These are phyloP conservation scores for Herpetospermum pedunculosum DNA, from an alignment of 306 rosid genomes.

Conservation along the genomic window DNA sequence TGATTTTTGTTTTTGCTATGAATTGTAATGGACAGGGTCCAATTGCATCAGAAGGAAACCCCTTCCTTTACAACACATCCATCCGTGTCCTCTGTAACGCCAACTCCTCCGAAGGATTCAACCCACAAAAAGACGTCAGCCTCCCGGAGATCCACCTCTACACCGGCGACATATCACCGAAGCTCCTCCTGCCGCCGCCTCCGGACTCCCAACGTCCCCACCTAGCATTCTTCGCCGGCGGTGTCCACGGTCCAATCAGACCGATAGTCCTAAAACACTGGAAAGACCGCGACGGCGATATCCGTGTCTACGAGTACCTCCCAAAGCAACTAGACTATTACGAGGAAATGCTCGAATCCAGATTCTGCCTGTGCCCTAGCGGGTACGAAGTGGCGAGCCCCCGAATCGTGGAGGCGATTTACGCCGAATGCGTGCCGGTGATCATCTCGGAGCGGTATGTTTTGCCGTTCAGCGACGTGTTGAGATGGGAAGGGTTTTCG, in stretches of 20 bases:
- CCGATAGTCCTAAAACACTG: slow-evolving; percentile 45
- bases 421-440: slow-evolving; percentile 8
- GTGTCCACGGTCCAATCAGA: slow-evolving; percentile 69
- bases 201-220: slow-evolving; percentile 23
- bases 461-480: slow-evolving; percentile 10
- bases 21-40: slow-evolving; percentile 46
- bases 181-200: slow-evolving; percentile 36
- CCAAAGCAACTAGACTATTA: slow-evolving; percentile 45
- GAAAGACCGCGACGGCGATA: slow-evolving; percentile 36
- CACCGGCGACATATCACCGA: slow-evolving; percentile 43
- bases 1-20: not conserved
- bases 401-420: slow-evolving; percentile 65
- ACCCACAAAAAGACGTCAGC: slow-evolving; percentile 63
- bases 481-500: slow-evolving; percentile 8
- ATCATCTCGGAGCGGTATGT: not conserved
- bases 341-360: slow-evolving; percentile 60
- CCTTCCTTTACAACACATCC: slow-evolving; percentile 51
- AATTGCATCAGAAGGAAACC: slow-evolving; percentile 45
- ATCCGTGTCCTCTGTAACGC: slow-evolving; percentile 81
- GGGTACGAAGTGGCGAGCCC: slow-evolving; percentile 89
- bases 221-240: slow-evolving; percentile 80
- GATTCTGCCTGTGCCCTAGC: slow-evolving; percentile 76
- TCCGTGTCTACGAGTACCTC: slow-evolving; percentile 53
- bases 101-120: slow-evolving; percentile 82
- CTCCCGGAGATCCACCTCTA: slow-evolving; percentile 68